phyloP scores from a whole-genome alignment of 352 stramenopile species.

The Ochromonadaceae sp. region DNA sequence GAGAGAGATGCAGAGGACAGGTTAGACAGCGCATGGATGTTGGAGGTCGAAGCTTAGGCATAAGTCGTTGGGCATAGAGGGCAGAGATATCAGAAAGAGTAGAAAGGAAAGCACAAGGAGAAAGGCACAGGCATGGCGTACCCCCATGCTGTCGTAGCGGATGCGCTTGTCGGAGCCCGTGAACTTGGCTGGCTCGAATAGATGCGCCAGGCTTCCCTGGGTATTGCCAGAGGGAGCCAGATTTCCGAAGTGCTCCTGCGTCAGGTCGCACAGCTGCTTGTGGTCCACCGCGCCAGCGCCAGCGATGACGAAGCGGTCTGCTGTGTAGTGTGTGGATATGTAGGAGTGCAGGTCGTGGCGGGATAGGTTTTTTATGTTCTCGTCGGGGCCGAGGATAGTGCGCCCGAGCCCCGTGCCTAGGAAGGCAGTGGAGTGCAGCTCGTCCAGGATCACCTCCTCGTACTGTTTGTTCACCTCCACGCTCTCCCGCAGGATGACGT shows the following conservation, averaged over 20 bases:
- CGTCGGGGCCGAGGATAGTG: conserved; percentile 94
- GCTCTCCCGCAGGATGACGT: conserved; percentile 99
- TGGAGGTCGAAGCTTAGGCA: too few relatives aligned
- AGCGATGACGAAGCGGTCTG: conserved; percentile 95
- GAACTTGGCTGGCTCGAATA: conserved; percentile 58
- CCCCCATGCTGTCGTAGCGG: conserved; percentile 30
- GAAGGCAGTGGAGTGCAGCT: conserved; percentile 97
- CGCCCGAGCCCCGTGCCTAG: conserved; percentile 87
- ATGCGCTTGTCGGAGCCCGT: conserved; percentile 72
- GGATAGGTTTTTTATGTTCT: conserved; percentile 90
- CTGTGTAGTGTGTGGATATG: conserved; percentile 98
- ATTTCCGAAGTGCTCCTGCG: conserved; percentile 86
- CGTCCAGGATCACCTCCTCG: conserved; percentile 95
- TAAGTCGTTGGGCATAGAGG: too few relatives aligned
- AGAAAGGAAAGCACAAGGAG: too few relatives aligned
- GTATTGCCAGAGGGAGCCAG: conserved; percentile 43
- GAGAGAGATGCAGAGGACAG: too few relatives aligned
- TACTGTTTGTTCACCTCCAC: conserved; percentile 53
- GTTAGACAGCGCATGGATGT: too few relatives aligned
- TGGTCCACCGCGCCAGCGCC: conserved; percentile 94
- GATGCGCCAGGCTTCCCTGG: too few relatives aligned
- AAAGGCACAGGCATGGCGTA: background rate
- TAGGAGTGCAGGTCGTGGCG: conserved; percentile 86
- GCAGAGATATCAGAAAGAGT: too few relatives aligned
- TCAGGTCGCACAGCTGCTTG: conserved; percentile 85